Evolutionary conservation across 768 basidiomycete species (phyloP), one percentile per base, ranked within the genome.

Genomic region (Cytidiella melzeri): DNA sequence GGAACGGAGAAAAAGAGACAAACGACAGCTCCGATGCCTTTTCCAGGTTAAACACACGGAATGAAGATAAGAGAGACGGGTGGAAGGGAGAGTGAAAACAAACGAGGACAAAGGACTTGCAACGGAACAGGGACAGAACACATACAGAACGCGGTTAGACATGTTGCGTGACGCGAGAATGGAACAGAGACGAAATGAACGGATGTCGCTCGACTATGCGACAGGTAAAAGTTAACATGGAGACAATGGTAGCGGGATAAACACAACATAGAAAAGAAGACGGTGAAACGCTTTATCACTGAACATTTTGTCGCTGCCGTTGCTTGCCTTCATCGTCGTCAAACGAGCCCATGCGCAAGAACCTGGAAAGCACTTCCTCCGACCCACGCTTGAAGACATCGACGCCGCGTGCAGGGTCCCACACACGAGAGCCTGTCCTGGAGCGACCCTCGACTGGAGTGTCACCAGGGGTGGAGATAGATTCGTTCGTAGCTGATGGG

Each of bases 361-460:
- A 92, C 42, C 87, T 73, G 9, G 86, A 80, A 24, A 94, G 72
- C 21, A 92, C 89, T 58, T 93, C 87, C 64, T 94, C 91, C 2
- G 90, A 92, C 12, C 85, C 85, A 45, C 79, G 80, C 65, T 92
- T 93, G 69, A 93, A 92, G 36, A 87, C 58, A 51, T 94, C 92
- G 2, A 93, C 82, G 39, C 84, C 85, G 19, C 91, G 81, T 9
- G 83, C 81, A 15, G 92, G 92, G 62, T 93, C 91, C 82, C 87
- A 95, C 4, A 87, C 83, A 19, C 90, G 76, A 19, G 75, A 61
- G 20, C 53, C 73, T 34, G 9, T 34, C 30, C 57, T 76, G 79
- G 34, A 64, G 67, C 18, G 25, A 43, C 69, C 50, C 0, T 37
- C 45, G 38, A 50, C 65, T 30, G 62, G 44, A 2, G 73, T 64